Evolutionary conservation across 2,329 filamentous ascomycete genomes (phyloP), one percentile per base, ranked within the genome.

Genomic region (Cryoendolithus antarcticus): DNA sequence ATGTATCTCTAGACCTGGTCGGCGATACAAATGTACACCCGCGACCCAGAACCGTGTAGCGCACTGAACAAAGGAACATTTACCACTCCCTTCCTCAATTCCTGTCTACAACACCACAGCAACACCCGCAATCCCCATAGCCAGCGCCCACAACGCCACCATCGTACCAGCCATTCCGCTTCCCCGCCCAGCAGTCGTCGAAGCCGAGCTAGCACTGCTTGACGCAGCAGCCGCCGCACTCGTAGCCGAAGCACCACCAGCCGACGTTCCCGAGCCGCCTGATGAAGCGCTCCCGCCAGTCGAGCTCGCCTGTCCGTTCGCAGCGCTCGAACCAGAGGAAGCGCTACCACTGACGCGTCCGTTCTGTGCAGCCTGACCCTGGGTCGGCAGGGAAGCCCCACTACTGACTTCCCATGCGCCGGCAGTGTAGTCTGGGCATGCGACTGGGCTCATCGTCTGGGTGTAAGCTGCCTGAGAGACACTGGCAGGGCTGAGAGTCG

Each of bases 391-490:
- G 9, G 71, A 60, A 3, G 80, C 75, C 46, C 77, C 75, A 10
- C 82, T 79, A 49, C 84, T 64, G 3, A 93, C 75, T 12, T 76
- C 67, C 86, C 86, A 94, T 27, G 75, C 74, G 19, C 71, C 74
- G 1, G 69, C 53, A 0, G 82, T 89, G 21, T 75, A 79, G 1
- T 70, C 63, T 6, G 86, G 86, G 60, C 86, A 93, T 2, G 71
- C 63, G 3, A 80, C 75, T 2, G 80, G 73, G 1, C 74, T 75
- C 7, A 68, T 64, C 2, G 64, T 69, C 4, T 78, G 68, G 13
- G 72, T 70, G 62, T 93, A 93, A 21, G 72, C 71, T 2, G 74
- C 70, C 37, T 70, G 71, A 32, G 71, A 69, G 32, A 89, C 71
- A 29, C 85, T 82, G 0, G 75, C 75, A 0, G 86, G 84, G 6